Evolutionary conservation across 2,329 filamentous ascomycete genomes (phyloP), one percentile per base, ranked within the genome.

Genomic region (Pestalotiopsis sp.): DNA sequence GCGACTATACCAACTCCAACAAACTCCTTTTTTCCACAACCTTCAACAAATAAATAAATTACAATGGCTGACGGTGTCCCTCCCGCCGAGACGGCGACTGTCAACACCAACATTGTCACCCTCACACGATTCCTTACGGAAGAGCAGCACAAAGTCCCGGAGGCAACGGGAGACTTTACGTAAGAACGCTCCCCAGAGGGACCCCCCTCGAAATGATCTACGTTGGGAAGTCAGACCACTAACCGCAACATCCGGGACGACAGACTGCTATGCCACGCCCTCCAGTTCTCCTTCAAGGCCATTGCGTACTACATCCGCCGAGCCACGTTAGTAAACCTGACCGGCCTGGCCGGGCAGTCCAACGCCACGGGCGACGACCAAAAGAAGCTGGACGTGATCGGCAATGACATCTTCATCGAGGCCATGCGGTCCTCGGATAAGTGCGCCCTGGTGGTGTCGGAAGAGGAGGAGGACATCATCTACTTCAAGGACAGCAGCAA

Each of bases 251-350:
- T 49, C 41, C 41, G 14, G 4, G 45, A 17, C 11, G 45, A 66
- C 77, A 98, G 95, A 77, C 89, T 99, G 66, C 90, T 99, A 70
- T 98, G 94, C 87, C 96, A 99, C 81, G 95, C 96, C 70, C 92
- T 99, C 69, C 96, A 98, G 83, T 99, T 98, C 87, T 95, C 96
- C 73, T 99, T 99, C 92, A 99, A 99, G 87, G 97, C 94, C 74
- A 99, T 99, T 82, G 94, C 96, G 76, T 97, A 98, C 88, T 99
- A 98, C 87, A 99, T 99, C 82, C 95, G 95, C 77, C 92, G 96
- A 81, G 94, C 95, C 45, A 95, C 94, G 27, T 86, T 99, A 73
- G 95, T 98, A 84, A 97, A 97, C 86, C 90, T 99, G 71, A 97
- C 94, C 66, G 96, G 96, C 70, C 90, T 99, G 63, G 96, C 96